Conservation (phyloP, 2,329 filamentous ascomycete species). For the Fusarium sp. region DNA sequence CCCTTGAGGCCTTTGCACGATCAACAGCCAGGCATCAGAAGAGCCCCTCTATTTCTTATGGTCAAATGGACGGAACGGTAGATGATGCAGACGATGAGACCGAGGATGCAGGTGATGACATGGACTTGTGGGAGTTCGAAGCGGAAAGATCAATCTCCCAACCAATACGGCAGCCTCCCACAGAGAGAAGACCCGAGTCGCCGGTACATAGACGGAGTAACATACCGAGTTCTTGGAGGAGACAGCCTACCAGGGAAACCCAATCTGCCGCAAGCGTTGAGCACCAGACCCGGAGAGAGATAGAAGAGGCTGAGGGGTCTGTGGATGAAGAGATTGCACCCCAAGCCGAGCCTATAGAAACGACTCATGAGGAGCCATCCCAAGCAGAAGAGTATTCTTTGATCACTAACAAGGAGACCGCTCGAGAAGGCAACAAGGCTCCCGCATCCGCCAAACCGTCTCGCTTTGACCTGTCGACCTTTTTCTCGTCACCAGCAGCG, state of each 20-base stretch:
- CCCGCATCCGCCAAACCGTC: slow-evolving; percentile 49
- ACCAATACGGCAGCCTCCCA: slow-evolving; percentile 49
- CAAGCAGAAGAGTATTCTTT: slow-evolving; percentile 61
- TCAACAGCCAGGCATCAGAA: slow-evolving; percentile 1
- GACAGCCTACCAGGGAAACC: slow-evolving; percentile 38
- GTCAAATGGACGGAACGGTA: slow-evolving; percentile 29
- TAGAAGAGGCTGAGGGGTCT: slow-evolving; percentile 1
- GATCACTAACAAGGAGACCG: slow-evolving; percentile 51
- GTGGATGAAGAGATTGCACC: slow-evolving; percentile 15
- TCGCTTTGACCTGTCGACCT: slow-evolving; percentile 64
- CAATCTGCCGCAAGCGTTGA: slow-evolving; percentile 15
- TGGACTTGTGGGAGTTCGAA: slow-evolving; percentile 70
- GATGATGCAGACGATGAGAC: slow-evolving; percentile 39
- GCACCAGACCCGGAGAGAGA: slow-evolving; percentile 4
- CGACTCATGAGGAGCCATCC: slow-evolving; percentile 30
- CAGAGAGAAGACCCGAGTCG: slow-evolving; percentile 44
- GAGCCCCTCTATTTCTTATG: slow-evolving; percentile 8
- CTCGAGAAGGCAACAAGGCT: slow-evolving; percentile 29
- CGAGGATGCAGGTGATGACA: slow-evolving; percentile 56
- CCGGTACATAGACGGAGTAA: slow-evolving; percentile 41
- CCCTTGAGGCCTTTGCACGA: slow-evolving; percentile 49
- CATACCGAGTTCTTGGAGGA: slow-evolving; percentile 59
- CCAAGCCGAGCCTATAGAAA: slow-evolving; percentile 28
- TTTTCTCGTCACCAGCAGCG: slow-evolving; percentile 69
- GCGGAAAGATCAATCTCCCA: slow-evolving; percentile 62